These are phyloP conservation scores for Xylariaceae sp. DNA, from an alignment of 2,329 filamentous ascomycete genomes.

Conservation along the genomic window DNA sequence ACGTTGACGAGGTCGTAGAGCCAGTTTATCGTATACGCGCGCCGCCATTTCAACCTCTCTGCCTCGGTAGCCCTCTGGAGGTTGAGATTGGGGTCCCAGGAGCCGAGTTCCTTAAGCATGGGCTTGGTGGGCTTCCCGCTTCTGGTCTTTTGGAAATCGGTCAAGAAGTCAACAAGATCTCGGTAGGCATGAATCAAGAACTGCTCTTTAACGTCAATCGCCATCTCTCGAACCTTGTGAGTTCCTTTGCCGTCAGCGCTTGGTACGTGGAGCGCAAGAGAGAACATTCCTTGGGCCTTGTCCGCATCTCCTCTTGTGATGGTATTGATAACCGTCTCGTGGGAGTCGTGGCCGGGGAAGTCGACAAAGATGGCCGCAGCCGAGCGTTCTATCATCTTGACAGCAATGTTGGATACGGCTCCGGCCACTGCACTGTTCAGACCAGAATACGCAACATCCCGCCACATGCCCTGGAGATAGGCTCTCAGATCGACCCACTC, in stretches of 20 bases:
- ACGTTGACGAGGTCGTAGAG: constrained; percentile 47
- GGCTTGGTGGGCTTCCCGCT: constrained; percentile 42
- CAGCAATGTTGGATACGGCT: constrained; percentile 36
- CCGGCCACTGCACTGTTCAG: constrained; percentile 44
- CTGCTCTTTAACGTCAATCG: constrained; percentile 38
- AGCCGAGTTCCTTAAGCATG: constrained; percentile 34
- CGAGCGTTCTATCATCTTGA: constrained; percentile 36
- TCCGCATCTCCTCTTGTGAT: constrained; percentile 35
- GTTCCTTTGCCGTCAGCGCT: constrained; percentile 11
- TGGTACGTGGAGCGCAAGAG: constrained; percentile 12
- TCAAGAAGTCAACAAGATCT: constrained; percentile 40
- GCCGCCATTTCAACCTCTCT: constrained; percentile 41
- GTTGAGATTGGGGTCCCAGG: constrained; percentile 39
- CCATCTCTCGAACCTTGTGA: constrained; percentile 18
- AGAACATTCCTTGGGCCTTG: constrained; percentile 26
- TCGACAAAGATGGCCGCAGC: constrained; percentile 38
- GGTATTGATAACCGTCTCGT: constrained; percentile 36
- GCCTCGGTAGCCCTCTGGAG: constrained; percentile 33
- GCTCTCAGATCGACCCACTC: constrained; percentile 37
- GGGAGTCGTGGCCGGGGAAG: constrained; percentile 41
- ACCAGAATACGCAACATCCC: constrained; percentile 38
- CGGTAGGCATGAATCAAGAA: constrained; percentile 38
- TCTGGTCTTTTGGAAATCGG: constrained; percentile 39
- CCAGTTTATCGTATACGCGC: constrained; percentile 45
- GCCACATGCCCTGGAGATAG: constrained; percentile 38